phyloP scores from a whole-genome alignment of 768 basidiomycete species.

The Russula emetica region DNA sequence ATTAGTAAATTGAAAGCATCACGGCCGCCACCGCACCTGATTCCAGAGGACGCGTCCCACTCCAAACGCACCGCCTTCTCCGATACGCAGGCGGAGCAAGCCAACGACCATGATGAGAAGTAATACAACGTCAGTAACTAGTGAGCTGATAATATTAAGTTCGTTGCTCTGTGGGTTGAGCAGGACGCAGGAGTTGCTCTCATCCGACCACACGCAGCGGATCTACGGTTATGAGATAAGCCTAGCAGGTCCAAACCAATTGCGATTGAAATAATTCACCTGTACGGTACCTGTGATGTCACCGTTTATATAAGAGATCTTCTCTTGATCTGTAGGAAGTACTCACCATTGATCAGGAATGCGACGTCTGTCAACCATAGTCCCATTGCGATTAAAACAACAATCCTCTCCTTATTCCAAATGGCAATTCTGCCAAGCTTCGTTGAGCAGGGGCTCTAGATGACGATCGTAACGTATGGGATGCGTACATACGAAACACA shows the following conservation, averaged over 20 bases:
- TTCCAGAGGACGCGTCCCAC: constrained; percentile 4
- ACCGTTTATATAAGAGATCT: neutral
- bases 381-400: neutral
- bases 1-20: neutral
- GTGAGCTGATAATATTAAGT: neutral
- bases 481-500: constrained; percentile 5
- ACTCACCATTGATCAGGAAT: constrained; percentile 13
- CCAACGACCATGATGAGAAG: neutral
- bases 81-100: neutral
- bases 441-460: neutral
- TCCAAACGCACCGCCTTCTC: neutral
- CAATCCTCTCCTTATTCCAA: constrained; percentile 3
- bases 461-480: neutral
- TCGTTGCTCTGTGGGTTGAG: neutral
- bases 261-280: neutral
- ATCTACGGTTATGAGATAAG: neutral
- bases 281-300: neutral
- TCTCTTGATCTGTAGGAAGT: too few species aligned
- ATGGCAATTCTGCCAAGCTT: neutral
- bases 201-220: neutral
- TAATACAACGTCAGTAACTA: neutral
- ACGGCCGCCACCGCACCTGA: neutral
- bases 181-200: neutral
- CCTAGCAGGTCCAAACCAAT: too few species aligned
- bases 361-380: neutral